Conservation (phyloP, 495 filamentous ascomycete species). For the Daldinia concentrica region DNA sequence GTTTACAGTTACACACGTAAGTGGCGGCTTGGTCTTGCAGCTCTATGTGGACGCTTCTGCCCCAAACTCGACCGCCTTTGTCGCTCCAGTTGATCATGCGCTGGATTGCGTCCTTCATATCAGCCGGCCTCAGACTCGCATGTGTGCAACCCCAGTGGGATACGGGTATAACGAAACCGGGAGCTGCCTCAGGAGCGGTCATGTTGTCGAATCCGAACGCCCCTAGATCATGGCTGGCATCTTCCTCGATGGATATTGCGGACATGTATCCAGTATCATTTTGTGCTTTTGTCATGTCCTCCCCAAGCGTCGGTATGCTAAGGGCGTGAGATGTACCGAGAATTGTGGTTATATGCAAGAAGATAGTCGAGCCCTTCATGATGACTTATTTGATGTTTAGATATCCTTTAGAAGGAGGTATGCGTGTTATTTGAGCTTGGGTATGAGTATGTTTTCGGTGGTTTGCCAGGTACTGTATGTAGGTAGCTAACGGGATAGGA, state of each 20-base stretch:
- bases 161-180: constrained; percentile 21
- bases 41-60: not conserved
- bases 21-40: not conserved
- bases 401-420: not conserved
- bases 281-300: no score
- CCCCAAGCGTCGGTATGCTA: not conserved
- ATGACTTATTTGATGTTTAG: not conserved
- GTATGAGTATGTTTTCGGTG: not conserved
- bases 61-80: not conserved
- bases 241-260: no score
- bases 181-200: not conserved
- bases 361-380: not conserved
- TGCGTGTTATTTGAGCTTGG: not conserved
- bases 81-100: constrained; percentile 4
- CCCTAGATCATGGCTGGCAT: no score
- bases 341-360: not conserved
- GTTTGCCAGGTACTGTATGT: not conserved
- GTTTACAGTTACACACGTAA: constrained; percentile 63
- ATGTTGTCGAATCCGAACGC: not conserved
- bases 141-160: constrained; percentile 24
- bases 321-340: not conserved
- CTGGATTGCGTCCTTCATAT: not conserved
- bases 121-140: not conserved
- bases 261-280: no score
- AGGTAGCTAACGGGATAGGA: not conserved